phyloP scores from a whole-genome alignment of 2,329 filamentous ascomycete species.

The Neofusicoccum laricinum region DNA sequence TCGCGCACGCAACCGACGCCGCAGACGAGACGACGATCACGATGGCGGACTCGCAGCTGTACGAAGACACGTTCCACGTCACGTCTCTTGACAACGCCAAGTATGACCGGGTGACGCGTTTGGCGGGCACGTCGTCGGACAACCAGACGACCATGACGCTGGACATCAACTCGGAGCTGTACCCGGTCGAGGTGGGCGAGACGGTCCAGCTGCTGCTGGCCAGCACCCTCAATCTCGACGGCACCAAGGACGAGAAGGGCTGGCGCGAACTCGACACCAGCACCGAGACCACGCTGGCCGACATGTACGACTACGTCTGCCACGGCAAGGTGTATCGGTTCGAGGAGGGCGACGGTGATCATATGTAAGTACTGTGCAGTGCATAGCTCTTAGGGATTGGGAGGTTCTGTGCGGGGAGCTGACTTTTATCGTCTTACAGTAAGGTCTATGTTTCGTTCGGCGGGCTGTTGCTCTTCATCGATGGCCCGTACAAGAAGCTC shows the following conservation, averaged over 20 bases:
- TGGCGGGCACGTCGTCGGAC: constrained; percentile 74
- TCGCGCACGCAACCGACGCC: background rate
- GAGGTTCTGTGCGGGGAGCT: background rate
- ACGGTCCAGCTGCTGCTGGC: constrained; percentile 78
- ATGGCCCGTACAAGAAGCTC: constrained; percentile 94
- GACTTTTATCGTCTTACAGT: constrained; percentile 46
- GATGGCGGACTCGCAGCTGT: constrained; percentile 85
- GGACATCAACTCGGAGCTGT: constrained; percentile 93
- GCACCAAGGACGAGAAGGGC: constrained; percentile 57
- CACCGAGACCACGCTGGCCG: constrained; percentile 55
- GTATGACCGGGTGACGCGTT: constrained; percentile 91
- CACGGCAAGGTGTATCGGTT: constrained; percentile 88
- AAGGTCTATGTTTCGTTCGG: constrained; percentile 95
- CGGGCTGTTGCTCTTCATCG: constrained; percentile 82
- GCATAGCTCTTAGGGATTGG: no score
- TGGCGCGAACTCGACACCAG: constrained; percentile 66
- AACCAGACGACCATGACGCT: constrained; percentile 76
- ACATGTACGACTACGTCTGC: constrained; percentile 85
- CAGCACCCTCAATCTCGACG: constrained; percentile 82
- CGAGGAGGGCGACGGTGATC: constrained; percentile 77
- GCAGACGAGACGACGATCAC: constrained; percentile 25
- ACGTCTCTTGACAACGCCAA: constrained; percentile 77
- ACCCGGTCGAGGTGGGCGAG: constrained; percentile 72
- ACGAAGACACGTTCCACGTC: constrained; percentile 87
- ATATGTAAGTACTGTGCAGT: constrained; percentile 64